A percentile compares a stretch with the other conserved stretches of the same genome.
Conservation (phyloP, 2,329 filamentous ascomycete genomes). For the Epichloe amarillans region DNA sequence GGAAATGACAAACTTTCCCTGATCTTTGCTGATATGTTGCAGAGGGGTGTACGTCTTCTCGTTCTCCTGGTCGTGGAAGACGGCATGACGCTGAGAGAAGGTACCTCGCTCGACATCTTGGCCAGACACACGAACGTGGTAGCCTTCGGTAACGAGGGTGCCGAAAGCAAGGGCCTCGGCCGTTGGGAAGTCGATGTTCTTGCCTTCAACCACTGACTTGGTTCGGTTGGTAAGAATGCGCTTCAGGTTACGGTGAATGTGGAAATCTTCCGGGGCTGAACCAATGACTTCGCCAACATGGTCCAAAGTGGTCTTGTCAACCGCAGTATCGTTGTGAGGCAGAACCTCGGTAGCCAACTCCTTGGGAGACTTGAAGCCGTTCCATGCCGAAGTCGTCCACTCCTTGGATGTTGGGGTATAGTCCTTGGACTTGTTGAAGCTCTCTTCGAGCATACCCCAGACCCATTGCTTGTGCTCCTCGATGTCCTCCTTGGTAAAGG, state of each 20-base stretch:
- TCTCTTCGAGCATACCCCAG: constrained; percentile 97
- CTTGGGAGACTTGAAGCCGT: constrained; percentile 98
- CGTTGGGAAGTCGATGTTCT: constrained; percentile 95
- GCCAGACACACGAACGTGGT: constrained; percentile 93
- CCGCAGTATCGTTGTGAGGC: constrained; percentile 77
- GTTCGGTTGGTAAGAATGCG: constrained; percentile 82
- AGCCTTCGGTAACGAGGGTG: constrained; percentile 77
- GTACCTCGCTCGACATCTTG: constrained; percentile 99
- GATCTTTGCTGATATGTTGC: constrained; percentile 76
- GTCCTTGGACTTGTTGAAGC: constrained; percentile 93
- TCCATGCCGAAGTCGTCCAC: constrained; percentile 98
- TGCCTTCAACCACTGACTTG: constrained; percentile 83
- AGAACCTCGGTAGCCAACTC: constrained; percentile 90
- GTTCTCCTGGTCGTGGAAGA: constrained; percentile 93
- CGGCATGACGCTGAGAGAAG: constrained; percentile 94
- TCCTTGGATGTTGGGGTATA: constrained; percentile 94
- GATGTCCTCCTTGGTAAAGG: constrained; percentile 93
- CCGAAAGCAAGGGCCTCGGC: constrained; percentile 94
- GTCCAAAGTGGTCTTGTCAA: constrained; percentile 59
- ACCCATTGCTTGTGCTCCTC: constrained; percentile 99
- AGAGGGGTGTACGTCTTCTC: constrained; percentile 89
- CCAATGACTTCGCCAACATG: constrained; percentile 76
- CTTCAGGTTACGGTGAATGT: constrained; percentile 88
- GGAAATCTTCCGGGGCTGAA: constrained; percentile 69
- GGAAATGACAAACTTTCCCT: constrained; percentile 90